Evolutionary conservation across 176 grass and related monocot genomes (phyloP), one percentile per base, ranked within the genome.

Genomic region (Avena atlantica): DNA sequence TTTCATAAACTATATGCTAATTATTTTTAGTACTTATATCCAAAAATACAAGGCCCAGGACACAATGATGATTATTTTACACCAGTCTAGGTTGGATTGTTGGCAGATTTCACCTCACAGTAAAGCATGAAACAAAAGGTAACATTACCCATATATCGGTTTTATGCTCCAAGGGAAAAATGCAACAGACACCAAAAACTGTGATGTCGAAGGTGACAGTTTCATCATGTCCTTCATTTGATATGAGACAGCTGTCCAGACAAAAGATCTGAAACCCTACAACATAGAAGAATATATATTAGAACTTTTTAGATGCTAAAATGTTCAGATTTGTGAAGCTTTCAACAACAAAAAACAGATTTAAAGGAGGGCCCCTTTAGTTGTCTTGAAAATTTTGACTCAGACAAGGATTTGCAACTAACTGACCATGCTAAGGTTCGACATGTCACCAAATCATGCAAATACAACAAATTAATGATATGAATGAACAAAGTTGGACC

Each of bases 141-240:
- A 81, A 72, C 36, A 51, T 70, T 87, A 95, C 93, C 93, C 93
- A 71, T 95, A 95, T 72, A 95, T 37, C 49, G 91, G 93, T 79
- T 95, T 95, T 56, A 95, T 85, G 80, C 93, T 95, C 93, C 93
- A 95, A 47, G 93, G 93, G 80, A 89, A 89, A 87, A 86, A 86
- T 66, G 93, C 93, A 89, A 91, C 71, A 67, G 91, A 93, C 59
- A 95, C 84, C 67, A 89, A 78, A 91, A 93, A 89, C 67, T 95
- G 93, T 14, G 91, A 95, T 29, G 91, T 37, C 9, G 93, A 91
- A 3, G 93, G 93, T 48, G 93, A 87, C 79, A 93, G 55, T 81
- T 93, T 95, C 77, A 95, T 92, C 51, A 93, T 17, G 68, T 95
- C 93, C 78, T 95, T 95, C 91, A 95, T 93, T 82, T 93, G 93